Percentiles rank a stretch among this genome's conserved stretches.
These are phyloP conservation scores for Dactylonectria estremocensis DNA, from an alignment of 2,329 filamentous ascomycete genomes.

Conservation along the genomic window DNA sequence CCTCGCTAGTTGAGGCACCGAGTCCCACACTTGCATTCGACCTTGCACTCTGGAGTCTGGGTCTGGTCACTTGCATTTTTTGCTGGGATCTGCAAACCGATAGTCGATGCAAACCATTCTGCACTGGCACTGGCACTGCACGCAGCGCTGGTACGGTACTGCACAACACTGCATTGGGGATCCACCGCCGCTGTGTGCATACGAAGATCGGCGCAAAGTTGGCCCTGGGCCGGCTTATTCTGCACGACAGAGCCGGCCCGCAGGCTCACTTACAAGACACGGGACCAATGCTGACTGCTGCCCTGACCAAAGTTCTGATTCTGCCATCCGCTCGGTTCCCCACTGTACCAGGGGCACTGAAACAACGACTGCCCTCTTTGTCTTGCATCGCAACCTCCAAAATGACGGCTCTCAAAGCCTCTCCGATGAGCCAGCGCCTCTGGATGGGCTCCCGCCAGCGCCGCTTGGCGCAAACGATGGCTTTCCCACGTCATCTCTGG, in stretches of 20 bases:
- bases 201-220: constrained; percentile 46
- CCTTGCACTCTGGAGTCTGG: no score
- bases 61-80: not conserved
- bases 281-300: constrained; percentile 21
- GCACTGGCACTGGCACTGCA: constrained; percentile 37
- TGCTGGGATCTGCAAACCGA: constrained; percentile 28
- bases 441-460: constrained; percentile 31
- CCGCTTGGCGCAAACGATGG: constrained; percentile 32
- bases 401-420: constrained; percentile 19
- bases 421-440: constrained; percentile 25
- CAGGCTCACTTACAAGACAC: constrained; percentile 26
- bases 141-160: constrained; percentile 31
- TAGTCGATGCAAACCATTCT: constrained; percentile 36
- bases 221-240: constrained; percentile 26
- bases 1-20: constrained; percentile 5
- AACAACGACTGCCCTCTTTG: constrained; percentile 39
- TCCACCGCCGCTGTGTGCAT: constrained; percentile 41
- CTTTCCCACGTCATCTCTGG: constrained; percentile 41
- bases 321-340: constrained; percentile 30
- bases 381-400: constrained; percentile 34
- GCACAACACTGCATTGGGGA: constrained; percentile 48
- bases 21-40: constrained; percentile 19
- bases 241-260: constrained; percentile 42
- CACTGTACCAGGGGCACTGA: constrained; percentile 36
- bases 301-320: constrained; percentile 20